Percentiles rank a stretch among this genome's conserved stretches.
These are phyloP conservation scores for Aristolochia fimbriata DNA, from an alignment of 164 flowering plant genomes.

Conservation along the genomic window DNA sequence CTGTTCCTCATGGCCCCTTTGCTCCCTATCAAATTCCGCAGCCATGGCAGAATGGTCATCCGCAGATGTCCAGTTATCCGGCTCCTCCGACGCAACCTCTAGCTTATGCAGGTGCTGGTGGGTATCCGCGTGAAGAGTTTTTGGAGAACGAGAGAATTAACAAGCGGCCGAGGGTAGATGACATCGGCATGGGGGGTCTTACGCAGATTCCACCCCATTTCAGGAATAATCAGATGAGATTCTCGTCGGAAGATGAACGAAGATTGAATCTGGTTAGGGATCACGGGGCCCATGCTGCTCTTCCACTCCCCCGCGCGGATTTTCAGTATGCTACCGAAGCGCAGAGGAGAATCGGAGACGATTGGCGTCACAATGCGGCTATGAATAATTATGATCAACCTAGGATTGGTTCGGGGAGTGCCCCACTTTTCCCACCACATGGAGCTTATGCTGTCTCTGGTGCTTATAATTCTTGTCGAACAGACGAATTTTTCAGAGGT, in stretches of 20 bases:
- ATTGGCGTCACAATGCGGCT: background rate
- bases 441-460: too few species aligned
- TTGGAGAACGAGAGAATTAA: slow-evolving; percentile 23
- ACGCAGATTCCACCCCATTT: background rate
- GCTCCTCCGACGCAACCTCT: background rate
- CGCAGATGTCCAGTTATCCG: background rate
- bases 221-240: slow-evolving; percentile 3
- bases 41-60: too few species aligned
- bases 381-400: slow-evolving; percentile 1
- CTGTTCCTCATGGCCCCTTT: background rate
- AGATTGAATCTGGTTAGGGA: slow-evolving; percentile 64
- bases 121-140: slow-evolving; percentile 14
- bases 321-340: slow-evolving; percentile 2
- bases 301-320: background rate
- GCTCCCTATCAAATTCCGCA: too few species aligned
- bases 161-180: slow-evolving; percentile 57
- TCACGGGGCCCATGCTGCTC: slow-evolving; percentile 35
- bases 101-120: slow-evolving; percentile 9
- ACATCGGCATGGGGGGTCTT: slow-evolving; percentile 9
- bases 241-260: slow-evolving; percentile 43
- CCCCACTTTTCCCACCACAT: too few species aligned
- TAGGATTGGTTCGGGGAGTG: slow-evolving; percentile 10
- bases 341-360: slow-evolving; percentile 3
- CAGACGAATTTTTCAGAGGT: too few species aligned
- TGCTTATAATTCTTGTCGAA: too few species aligned